These are phyloP conservation scores for Tetradesmus lagerheimii DNA, from an alignment of 139 green algal species.

Conservation along the genomic window DNA sequence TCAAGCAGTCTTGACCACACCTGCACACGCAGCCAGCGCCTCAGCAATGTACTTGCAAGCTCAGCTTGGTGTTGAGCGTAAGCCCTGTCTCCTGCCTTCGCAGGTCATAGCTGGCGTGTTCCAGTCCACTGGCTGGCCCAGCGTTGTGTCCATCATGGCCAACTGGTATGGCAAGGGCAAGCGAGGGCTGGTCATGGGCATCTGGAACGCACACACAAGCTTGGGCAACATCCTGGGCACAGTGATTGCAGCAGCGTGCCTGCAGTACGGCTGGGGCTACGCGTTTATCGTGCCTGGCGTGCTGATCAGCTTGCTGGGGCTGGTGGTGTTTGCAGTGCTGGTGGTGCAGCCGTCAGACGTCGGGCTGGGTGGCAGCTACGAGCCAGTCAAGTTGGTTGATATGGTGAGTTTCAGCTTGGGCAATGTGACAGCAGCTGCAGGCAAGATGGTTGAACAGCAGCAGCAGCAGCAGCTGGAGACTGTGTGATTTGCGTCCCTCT, in stretches of 20 bases:
- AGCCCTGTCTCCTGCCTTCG: background rate
- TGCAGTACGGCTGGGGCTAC: slow-evolving; percentile 91
- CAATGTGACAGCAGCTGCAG: background rate
- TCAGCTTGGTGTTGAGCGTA: background rate
- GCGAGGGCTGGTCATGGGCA: slow-evolving; percentile 94
- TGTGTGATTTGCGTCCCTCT: too few relatives aligned
- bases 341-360: slow-evolving; percentile 88
- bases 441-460: slow-evolving; percentile 17
- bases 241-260: slow-evolving; percentile 79
- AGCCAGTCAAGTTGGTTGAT: slow-evolving; percentile 36
- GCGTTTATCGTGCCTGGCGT: slow-evolving; percentile 90
- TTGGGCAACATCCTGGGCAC: slow-evolving; percentile 95
- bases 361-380: slow-evolving; percentile 56
- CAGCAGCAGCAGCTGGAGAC: background rate
- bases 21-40: background rate
- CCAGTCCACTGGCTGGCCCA: slow-evolving; percentile 95
- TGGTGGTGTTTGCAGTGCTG: slow-evolving; percentile 83
- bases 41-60: background rate
- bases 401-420: background rate
- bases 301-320: slow-evolving; percentile 62
- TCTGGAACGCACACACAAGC: slow-evolving; percentile 97
- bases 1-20: background rate
- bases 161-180: slow-evolving; percentile 97
- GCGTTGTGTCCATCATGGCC: slow-evolving; percentile 92
- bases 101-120: slow-evolving; percentile 83